A percentile compares a stretch with the other conserved stretches of the same genome.
These are phyloP conservation scores for Podospora pseudoanserina DNA, from an alignment of 495 filamentous ascomycete genomes.

Conservation along the genomic window DNA sequence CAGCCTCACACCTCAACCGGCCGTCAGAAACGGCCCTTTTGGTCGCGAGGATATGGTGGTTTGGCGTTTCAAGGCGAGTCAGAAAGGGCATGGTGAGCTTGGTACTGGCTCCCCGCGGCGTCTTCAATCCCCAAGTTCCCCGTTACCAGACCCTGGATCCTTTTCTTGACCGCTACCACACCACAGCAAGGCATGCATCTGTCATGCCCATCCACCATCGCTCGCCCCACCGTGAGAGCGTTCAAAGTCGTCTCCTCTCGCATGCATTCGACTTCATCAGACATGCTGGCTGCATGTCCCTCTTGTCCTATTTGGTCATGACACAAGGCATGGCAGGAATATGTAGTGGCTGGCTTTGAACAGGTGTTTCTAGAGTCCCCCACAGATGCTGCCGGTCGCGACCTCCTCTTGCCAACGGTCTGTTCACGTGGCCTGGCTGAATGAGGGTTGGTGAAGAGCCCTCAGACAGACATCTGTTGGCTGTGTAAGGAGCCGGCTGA, in stretches of 20 bases:
- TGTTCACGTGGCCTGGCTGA: slow-evolving; percentile 10
- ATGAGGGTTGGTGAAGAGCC: neutral
- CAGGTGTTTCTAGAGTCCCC: neutral
- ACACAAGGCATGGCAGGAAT: neutral
- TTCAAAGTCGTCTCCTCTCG: neutral
- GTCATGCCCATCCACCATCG: too few species aligned
- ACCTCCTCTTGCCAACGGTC: neutral
- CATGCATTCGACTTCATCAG: neutral
- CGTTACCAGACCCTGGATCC: neutral
- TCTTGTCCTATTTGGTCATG: neutral
- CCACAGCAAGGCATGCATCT: neutral
- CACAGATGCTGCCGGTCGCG: neutral
- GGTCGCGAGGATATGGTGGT: neutral
- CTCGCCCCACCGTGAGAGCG: too few species aligned
- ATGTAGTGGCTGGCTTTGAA: neutral
- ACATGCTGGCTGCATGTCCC: neutral
- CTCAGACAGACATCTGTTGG: neutral
- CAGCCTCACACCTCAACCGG: too few species aligned
- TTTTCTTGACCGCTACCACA: neutral
- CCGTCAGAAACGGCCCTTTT: neutral
- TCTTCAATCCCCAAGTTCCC: neutral
- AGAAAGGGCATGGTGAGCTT: neutral
- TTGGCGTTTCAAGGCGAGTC: too few species aligned
- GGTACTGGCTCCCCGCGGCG: neutral
- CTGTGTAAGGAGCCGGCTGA: neutral